A percentile compares a stretch with the other conserved stretches of the same genome.
Conservation (phyloP, 2,329 filamentous ascomycete species). For the Aspergillus ochraceus region DNA sequence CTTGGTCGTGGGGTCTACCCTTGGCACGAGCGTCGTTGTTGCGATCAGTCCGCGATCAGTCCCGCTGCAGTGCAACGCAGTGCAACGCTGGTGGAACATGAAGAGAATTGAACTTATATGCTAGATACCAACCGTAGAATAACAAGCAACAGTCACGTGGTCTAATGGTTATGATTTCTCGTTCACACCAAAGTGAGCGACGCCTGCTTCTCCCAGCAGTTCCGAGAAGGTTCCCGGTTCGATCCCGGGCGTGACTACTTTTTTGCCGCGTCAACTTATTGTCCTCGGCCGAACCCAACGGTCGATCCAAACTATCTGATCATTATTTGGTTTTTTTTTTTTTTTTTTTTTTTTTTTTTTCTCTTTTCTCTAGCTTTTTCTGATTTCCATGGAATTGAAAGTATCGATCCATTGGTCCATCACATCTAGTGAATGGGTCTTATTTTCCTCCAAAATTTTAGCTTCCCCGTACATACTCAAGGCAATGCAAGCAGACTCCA, state of each 20-base stretch:
- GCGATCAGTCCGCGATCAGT: neutral
- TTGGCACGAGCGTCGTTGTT: slow-evolving; percentile 5
- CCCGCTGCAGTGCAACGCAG: neutral
- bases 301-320: too few relatives aligned
- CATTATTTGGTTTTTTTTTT: slow-evolving; percentile 1
- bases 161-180: slow-evolving; percentile 45
- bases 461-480: too few relatives aligned
- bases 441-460: too few relatives aligned
- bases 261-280: slow-evolving; percentile 11
- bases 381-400: too few relatives aligned
- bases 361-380: too few relatives aligned
- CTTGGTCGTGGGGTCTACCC: neutral
- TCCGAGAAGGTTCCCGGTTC: slow-evolving; percentile 42
- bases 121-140: too few relatives aligned
- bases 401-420: too few relatives aligned
- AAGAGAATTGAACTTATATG: neutral
- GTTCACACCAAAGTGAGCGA: slow-evolving; percentile 33
- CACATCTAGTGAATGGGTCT: too few relatives aligned
- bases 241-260: slow-evolving; percentile 39
- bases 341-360: neutral
- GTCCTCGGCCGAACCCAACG: too few relatives aligned
- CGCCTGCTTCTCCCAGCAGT: slow-evolving; percentile 4
- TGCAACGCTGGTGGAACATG: neutral
- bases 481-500: too few relatives aligned
- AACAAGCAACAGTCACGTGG: slow-evolving; percentile 25